phyloP scores from a whole-genome alignment of 176 grass and related monocot species.

The Cymbopogon citratus region DNA sequence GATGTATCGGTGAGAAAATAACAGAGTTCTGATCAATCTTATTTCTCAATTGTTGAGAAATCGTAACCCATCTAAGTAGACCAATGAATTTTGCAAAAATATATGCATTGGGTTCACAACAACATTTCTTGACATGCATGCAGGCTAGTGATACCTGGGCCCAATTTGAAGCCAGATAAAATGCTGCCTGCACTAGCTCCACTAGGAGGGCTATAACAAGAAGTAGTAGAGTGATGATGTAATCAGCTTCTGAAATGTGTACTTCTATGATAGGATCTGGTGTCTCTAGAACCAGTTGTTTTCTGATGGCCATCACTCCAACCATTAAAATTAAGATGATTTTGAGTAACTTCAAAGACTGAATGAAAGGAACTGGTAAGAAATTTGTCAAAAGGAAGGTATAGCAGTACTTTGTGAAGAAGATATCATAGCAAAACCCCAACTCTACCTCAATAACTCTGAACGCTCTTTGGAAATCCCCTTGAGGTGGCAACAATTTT shows the following conservation, averaged over 20 bases:
- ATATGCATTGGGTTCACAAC: background rate
- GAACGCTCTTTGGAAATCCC: background rate
- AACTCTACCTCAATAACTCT: background rate
- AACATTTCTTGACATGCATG: background rate
- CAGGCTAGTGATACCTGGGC: background rate
- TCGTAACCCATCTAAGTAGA: background rate
- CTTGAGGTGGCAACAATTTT: background rate
- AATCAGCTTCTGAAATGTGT: background rate
- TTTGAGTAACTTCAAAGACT: background rate
- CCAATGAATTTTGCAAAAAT: background rate
- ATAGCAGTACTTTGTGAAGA: background rate
- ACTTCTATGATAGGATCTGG: background rate
- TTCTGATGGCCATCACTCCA: background rate
- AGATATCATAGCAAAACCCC: too few species aligned
- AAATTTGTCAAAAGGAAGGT: background rate
- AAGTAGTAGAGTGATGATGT: background rate
- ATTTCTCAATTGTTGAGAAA: background rate
- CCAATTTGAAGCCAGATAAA: constrained; percentile 17
- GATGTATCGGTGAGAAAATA: background rate
- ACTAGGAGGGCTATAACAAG: background rate
- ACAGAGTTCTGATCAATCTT: background rate
- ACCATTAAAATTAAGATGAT: background rate
- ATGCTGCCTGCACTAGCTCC: background rate
- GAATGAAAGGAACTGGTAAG: background rate
- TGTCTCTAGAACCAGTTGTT: background rate